Evolutionary conservation across 2,329 filamentous ascomycete species (phyloP).

Genomic region (Cladosporium sp.): DNA sequence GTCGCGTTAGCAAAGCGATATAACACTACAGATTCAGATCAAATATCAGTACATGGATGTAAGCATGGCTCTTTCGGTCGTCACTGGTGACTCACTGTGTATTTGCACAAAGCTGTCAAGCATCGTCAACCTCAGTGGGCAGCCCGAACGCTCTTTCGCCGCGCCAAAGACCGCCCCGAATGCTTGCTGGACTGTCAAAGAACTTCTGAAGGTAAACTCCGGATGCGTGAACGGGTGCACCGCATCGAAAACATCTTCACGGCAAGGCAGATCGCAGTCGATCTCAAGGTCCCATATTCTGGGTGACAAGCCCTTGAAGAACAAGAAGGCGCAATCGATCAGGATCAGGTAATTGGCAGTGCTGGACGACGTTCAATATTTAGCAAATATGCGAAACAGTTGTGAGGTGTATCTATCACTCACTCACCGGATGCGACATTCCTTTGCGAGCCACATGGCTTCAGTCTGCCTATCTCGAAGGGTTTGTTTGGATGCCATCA

Average conservation of each 20-base stretch:
- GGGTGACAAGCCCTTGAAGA: constrained; percentile 14
- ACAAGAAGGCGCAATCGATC: constrained; percentile 16
- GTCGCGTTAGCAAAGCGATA: not conserved
- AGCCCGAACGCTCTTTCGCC: no score
- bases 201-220: constrained; percentile 12
- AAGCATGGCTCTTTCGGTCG: not conserved
- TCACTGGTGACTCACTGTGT: not conserved
- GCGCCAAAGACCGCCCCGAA: not conserved
- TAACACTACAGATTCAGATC: not conserved
- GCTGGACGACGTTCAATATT: not conserved
- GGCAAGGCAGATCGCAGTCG: constrained; percentile 13
- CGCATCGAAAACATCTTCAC: constrained; percentile 12
- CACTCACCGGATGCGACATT: not conserved
- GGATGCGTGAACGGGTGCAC: constrained; percentile 15
- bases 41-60: not conserved
- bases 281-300: constrained; percentile 13
- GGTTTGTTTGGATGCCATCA: not conserved
- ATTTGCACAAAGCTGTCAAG: not conserved
- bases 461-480: not conserved
- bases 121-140: not conserved
- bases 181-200: constrained; percentile 5
- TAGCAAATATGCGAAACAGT: not conserved
- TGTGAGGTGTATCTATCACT: not conserved
- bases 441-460: not conserved
- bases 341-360: not conserved